Percentiles rank a stretch among this genome's conserved stretches.
phyloP scores from a whole-genome alignment of 345 rosid species.

The Lagerstroemia speciosa region DNA sequence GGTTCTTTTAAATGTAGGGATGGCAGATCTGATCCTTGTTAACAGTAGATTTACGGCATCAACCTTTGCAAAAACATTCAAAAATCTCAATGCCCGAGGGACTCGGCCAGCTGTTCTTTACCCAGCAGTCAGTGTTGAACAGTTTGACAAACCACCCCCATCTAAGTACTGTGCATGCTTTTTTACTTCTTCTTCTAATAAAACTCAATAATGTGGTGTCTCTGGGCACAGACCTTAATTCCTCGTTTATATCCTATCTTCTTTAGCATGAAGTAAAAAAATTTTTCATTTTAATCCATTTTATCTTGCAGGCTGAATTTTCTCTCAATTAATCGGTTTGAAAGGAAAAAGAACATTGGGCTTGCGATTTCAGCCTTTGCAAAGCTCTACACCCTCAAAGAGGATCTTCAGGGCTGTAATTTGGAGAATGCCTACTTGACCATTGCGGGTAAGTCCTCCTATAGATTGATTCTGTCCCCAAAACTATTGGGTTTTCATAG shows the following conservation, averaged over 20 bases:
- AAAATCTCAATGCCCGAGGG: constrained; percentile 60
- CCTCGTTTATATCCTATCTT: neutral
- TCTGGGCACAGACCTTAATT: neutral
- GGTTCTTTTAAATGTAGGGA: constrained; percentile 38
- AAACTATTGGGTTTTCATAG: neutral
- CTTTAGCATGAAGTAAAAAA: neutral
- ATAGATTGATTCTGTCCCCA: neutral
- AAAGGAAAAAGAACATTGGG: constrained; percentile 79
- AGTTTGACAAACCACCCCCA: constrained; percentile 49
- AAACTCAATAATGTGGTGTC: neutral
- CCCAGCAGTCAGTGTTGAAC: constrained; percentile 81
- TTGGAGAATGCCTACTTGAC: constrained; percentile 50
- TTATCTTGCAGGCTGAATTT: constrained; percentile 53
- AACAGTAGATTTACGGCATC: constrained; percentile 82
- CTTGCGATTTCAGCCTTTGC: constrained; percentile 88
- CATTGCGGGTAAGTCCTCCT: constrained; percentile 51
- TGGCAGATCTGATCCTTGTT: constrained; percentile 84
- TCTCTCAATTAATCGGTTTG: constrained; percentile 84
- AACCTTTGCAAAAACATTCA: constrained; percentile 80
- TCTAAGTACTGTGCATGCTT: constrained; percentile 39
- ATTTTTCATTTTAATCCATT: neutral
- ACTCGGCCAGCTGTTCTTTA: constrained; percentile 68
- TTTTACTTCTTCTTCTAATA: constrained; percentile 23
- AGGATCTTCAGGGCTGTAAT: constrained; percentile 16
- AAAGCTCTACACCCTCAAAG: constrained; percentile 38